Base-by-base conservation (phyloP, 768 basidiomycete species). In the Infundibulicybe gibba region DNA sequence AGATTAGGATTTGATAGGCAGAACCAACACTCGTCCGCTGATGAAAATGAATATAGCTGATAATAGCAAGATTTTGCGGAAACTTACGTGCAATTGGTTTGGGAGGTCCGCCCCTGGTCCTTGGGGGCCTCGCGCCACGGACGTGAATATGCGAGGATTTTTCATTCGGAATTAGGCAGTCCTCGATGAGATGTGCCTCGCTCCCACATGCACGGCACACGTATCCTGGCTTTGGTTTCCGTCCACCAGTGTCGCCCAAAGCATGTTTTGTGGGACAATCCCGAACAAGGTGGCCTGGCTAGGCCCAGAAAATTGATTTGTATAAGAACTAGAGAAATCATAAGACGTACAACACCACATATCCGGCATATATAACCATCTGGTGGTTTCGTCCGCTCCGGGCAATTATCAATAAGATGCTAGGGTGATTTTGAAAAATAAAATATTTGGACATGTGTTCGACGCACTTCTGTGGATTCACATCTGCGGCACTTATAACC, bases 1-100 rank as follows among this genome's bases (percentile, higher is more conserved):
- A 98, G 73, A 54, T 81, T 85, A 1, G 95, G 94, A 61, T 97
- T 97, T 35, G 92, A 94, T 44, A 99, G 66, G 63, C 97, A 99
- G 70, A 99, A 98, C 95, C 95, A 98, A 65, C 95, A 97, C 63
- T 94, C 90, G 47, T 89, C 89, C 54, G 92, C 90, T 91, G 59
- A 40, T 53, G 20, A 48, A 47, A 25, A 40, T 34, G 45, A 21
- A 47, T 16, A 30, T 54, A 33, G 15, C 19, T 42, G 13, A 41
- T 25, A n/a, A 43, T 33, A 19, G 43, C 16, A 38, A n/a, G 25
- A 44, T 33, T 32, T n/a, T 39, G 40, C 32, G 32, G 38, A 12
- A 31, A 71, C 87, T 56, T 58, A 92, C 90, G 87, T 48, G 74
- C 79, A 45, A 94, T 90, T 61, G 93, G 91, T 66, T 81, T 94